Base-by-base conservation (phyloP, 1,284 basidiomycete species). In the Tylopilus sp. region DNA sequence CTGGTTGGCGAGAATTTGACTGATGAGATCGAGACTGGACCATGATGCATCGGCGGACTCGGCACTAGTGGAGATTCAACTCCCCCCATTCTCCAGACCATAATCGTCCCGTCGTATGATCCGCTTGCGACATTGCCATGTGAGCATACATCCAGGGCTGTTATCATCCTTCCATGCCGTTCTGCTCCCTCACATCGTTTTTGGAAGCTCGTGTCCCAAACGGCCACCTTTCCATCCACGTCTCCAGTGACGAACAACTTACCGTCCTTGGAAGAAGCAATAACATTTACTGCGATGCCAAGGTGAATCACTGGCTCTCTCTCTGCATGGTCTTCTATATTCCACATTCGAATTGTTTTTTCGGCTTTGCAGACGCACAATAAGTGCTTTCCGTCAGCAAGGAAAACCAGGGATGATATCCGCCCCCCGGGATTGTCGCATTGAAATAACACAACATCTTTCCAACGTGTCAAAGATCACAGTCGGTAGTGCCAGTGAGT, bases 201-300 rank as follows among this genome's bases (percentile, higher is more conserved):
- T 18, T 33, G 41, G 20, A 49, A 29, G 11, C 14, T 15, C 17
- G 29, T 37, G 17, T 49, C 41, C 48, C 41, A 49, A n/a, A 49
- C 21, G 7, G 11, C 24, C 21, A 49, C 29, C 21, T 31, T 49
- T 49, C 48, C 48, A 15, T 38, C 48, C n/a, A 26, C 9, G 21
- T 31, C 41, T 8, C 41, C 48, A 8, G 41, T 49, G 35, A 45
- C 35, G 7, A 49, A 24, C 28, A 15, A 28, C 8, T 33, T 17
- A 6, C 35, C 41, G 7, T 38, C 48, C 33, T 28, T 33, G 15
- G 48, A 38, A 21, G 29, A 6, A 18, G 20, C 6, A 5, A 45
- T 28, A 2, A 31, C 35, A 44, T 44, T 49, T 7, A 38, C 35
- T 15, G 41, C 11, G 15, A 28, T 17, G 10, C 17, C 35, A 17